A percentile compares a stretch with the other conserved stretches of the same genome.
Evolutionary conservation across 495 filamentous ascomycete species (phyloP).

Genomic region (Hypoxylon intermedium): DNA sequence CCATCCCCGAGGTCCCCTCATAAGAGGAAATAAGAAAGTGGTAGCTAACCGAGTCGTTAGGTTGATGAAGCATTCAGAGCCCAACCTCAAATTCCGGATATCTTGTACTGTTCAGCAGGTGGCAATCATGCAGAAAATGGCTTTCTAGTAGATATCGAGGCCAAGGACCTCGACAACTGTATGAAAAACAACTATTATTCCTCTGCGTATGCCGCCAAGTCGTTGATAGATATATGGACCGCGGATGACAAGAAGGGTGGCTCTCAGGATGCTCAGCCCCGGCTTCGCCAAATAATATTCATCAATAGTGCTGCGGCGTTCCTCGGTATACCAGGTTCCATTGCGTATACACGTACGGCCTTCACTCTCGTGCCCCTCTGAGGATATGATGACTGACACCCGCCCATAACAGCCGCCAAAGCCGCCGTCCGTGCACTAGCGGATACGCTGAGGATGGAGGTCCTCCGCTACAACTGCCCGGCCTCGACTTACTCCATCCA

Average conservation of each 20-base stretch:
- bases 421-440: conserved; percentile 48
- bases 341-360: conserved; percentile 45
- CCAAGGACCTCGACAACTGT: conserved; percentile 40
- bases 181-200: conserved; percentile 48
- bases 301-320: conserved; percentile 48
- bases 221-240: conserved; percentile 39
- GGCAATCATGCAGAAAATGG: conserved; percentile 45
- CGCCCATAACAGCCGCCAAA: conserved; percentile 34
- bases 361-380: not conserved
- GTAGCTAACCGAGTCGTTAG: conserved; percentile 9
- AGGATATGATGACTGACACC: conserved; percentile 16
- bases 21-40: not conserved
- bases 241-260: conserved; percentile 14
- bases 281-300: conserved; percentile 44
- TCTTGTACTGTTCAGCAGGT: conserved; percentile 48
- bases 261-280: not conserved
- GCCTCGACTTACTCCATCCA: conserved; percentile 33
- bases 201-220: conserved; percentile 43
- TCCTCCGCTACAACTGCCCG: conserved; percentile 26
- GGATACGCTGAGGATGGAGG: conserved; percentile 49
- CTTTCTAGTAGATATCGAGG: conserved; percentile 45
- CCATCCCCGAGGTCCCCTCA: not conserved
- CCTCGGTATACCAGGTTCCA: conserved; percentile 48
- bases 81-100: conserved; percentile 32
- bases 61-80: conserved; percentile 34